Percentiles rank a stretch among this genome's conserved stretches.
Conservation (phyloP, 257 asterid genomes). For the Solanum paucissectum region DNA sequence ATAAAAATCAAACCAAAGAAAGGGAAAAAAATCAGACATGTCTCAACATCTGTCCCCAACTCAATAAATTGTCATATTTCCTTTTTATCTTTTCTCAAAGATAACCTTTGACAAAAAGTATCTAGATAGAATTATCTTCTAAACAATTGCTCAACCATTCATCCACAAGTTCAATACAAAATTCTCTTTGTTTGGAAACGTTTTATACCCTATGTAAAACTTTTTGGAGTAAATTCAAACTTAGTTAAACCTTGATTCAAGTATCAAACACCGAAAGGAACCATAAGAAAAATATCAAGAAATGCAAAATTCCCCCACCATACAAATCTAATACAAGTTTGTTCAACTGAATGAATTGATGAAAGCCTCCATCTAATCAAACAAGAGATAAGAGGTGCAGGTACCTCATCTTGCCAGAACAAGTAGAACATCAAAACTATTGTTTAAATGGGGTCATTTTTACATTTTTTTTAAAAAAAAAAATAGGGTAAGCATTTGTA, state of each 20-base stretch:
- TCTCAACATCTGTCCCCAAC: not conserved
- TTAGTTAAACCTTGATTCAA: accelerated
- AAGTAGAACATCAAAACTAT: not conserved
- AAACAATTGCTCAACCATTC: not conserved
- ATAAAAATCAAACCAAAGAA: too few relatives aligned
- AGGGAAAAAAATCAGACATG: not conserved
- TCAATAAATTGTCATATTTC: not conserved
- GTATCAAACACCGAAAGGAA: not conserved
- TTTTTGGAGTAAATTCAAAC: not conserved
- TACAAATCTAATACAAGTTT: not conserved
- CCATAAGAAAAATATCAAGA: not conserved
- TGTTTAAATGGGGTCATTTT: not conserved
- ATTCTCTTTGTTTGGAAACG: not conserved
- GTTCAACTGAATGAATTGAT: not conserved
- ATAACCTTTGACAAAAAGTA: not conserved
- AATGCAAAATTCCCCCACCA: not conserved
- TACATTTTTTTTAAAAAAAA: too few relatives aligned
- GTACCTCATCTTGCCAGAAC: not conserved
- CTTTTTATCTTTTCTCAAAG: not conserved
- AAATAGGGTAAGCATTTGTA: not conserved
- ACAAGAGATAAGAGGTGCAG: not conserved
- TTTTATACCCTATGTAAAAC: not conserved
- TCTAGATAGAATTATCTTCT: not conserved
- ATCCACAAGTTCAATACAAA: not conserved
- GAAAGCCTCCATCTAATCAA: not conserved